Conservation (phyloP, 805 yeast species). For the Torulaspora franciscae region DNA sequence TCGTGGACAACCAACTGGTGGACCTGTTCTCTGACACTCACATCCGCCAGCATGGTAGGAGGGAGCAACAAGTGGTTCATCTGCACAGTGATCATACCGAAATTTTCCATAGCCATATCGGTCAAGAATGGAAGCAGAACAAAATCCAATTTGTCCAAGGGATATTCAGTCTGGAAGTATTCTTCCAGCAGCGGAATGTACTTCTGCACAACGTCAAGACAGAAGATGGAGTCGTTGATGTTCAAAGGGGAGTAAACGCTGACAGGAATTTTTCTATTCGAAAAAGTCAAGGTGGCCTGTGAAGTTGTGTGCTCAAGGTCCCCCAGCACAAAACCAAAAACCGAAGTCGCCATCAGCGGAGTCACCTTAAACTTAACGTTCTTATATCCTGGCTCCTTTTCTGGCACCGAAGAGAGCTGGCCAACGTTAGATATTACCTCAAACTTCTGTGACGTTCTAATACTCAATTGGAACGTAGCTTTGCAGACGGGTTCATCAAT, state of each 20-base stretch:
- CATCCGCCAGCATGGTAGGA: conserved; percentile 28
- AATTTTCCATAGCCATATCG: conserved; percentile 80
- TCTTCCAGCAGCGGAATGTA: conserved; percentile 46
- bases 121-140: conserved; percentile 64
- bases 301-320: conserved; percentile 53
- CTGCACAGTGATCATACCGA: conserved; percentile 61
- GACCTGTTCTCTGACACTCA: conserved; percentile 34
- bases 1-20: conserved; percentile 65
- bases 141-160: conserved; percentile 61
- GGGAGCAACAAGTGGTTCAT: conserved; percentile 46
- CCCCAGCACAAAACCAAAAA: conserved; percentile 66
- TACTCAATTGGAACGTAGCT: conserved; percentile 45
- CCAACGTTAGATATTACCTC: conserved; percentile 46
- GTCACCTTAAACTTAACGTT: conserved; percentile 47
- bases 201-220: conserved; percentile 45
- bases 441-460: conserved; percentile 43
- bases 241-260: conserved; percentile 52
- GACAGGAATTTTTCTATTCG: conserved; percentile 39
- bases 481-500: conserved; percentile 60
- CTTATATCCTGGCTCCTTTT: conserved; percentile 17
- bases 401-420: conserved; percentile 17
- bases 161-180: conserved; percentile 45
- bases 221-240: conserved; percentile 43
- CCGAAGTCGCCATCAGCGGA: conserved; percentile 56
- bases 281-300: conserved; percentile 25